Base-by-base conservation (phyloP, 371 early-diverging fungal genomes). In the Mucor irregularis region DNA sequence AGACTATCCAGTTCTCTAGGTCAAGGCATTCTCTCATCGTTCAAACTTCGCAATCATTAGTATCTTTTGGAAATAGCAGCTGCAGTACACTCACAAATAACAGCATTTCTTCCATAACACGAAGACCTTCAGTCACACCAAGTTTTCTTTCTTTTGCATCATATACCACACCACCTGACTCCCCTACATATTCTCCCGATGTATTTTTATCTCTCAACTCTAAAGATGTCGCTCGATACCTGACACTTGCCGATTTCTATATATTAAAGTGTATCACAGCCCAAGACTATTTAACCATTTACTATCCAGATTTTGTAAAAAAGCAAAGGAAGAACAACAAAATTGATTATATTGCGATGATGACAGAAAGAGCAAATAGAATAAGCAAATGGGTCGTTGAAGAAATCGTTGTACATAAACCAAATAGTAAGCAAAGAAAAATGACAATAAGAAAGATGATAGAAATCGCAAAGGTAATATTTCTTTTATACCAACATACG, bases 201-300 rank as follows among this genome's bases (percentile, higher is more conserved):
- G 9, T 30, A 6, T 51, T 62, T 35, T 54, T 14, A 26, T 56
- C 37, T 30, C 60, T 39, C 53, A 64, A 43, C 25, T 43, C 68
- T 22, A 59, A 59, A 34, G 69, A 74, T 9, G 49, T 74, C 38
- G 75, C 78, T 5, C 59, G 58, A 16, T 70, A 69, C 42, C 42
- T 78, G 37, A 78, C 78, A 1, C 40, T 78, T 10, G 75, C 69
- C 8, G 78, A 78, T 44, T 78, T 74, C 38, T 66, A 67, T 37
- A 49, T 67, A 0, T 43, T 78, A 9, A 74, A 78, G 33, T 73
- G 73, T 22, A 73, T 74, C 16, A 73, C 73, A 3, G 46, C 61
- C 1, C 61, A 71, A 43, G 78, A 78, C 24, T 73, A 69, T 42
- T 29, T 78, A 29, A 45, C 43, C n/a, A 52, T 59, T n/a, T 49